A percentile compares a stretch with the other conserved stretches of the same genome.
phyloP scores from a whole-genome alignment of 2,329 filamentous ascomycete species.

The Dichotomopilus funicola region DNA sequence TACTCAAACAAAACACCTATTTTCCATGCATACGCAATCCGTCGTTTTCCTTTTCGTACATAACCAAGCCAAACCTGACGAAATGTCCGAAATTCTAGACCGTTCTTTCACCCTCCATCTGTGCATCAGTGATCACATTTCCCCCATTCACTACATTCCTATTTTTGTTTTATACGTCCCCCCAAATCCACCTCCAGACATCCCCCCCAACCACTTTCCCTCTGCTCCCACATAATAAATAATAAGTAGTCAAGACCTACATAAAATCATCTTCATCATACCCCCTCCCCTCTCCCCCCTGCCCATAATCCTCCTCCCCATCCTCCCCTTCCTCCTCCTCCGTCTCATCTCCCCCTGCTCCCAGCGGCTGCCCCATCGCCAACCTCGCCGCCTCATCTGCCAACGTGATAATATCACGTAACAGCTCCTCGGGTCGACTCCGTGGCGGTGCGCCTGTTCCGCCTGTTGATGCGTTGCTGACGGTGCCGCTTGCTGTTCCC shows the following conservation, averaged over 20 bases:
- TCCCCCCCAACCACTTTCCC: neutral
- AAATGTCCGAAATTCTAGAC: too few species aligned
- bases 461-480: neutral
- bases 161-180: too few species aligned
- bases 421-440: slow-evolving; percentile 31
- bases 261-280: slow-evolving; percentile 38
- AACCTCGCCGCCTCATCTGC: slow-evolving; percentile 39
- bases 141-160: too few species aligned
- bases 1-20: too few species aligned
- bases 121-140: too few species aligned
- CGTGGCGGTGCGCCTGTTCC: neutral
- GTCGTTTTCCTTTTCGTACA: too few species aligned
- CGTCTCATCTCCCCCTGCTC: slow-evolving; percentile 28
- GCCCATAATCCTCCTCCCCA: slow-evolving; percentile 31
- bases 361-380: slow-evolving; percentile 29
- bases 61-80: too few species aligned
- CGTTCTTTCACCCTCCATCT: too few species aligned
- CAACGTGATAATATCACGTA: slow-evolving; percentile 35
- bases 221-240: neutral
- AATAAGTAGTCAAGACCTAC: slow-evolving; percentile 21
- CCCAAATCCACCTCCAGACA: neutral
- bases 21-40: too few species aligned
- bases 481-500: neutral
- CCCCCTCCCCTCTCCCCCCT: slow-evolving; percentile 34
- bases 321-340: slow-evolving; percentile 36